Percentiles rank a stretch among this genome's conserved stretches.
Conservation (phyloP, 1,139 yeast species). For the Blastobotrys petasosporus region DNA sequence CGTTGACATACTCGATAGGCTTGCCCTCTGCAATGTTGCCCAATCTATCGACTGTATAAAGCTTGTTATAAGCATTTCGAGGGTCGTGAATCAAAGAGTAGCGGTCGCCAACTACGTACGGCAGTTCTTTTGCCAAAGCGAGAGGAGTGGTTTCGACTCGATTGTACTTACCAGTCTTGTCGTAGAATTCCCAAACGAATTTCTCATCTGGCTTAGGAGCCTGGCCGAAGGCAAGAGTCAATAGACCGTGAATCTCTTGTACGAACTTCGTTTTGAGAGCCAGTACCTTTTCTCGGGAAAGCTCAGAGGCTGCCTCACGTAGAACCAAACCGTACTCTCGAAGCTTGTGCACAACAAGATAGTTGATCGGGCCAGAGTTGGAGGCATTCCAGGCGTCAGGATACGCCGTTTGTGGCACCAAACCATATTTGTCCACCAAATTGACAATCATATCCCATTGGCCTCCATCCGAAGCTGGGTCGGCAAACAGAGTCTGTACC, state of each 20-base stretch:
- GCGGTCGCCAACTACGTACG: slow-evolving; percentile 42
- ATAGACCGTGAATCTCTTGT: slow-evolving; percentile 47
- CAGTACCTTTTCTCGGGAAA: slow-evolving; percentile 30
- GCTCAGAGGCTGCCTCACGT: slow-evolving; percentile 35
- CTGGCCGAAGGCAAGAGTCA: slow-evolving; percentile 52
- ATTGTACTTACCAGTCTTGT: slow-evolving; percentile 49
- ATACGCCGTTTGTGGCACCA: slow-evolving; percentile 53
- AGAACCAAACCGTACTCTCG: slow-evolving; percentile 56
- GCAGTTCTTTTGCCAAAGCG: slow-evolving; percentile 46
- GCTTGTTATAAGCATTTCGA: slow-evolving; percentile 46
- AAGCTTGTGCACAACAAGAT: slow-evolving; percentile 50
- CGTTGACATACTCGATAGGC: slow-evolving; percentile 57
- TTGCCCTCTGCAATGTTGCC: slow-evolving; percentile 58
- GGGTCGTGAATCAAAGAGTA: slow-evolving; percentile 63
- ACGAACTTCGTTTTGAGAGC: slow-evolving; percentile 45
- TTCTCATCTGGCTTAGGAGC: slow-evolving; percentile 55
- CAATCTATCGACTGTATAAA: slow-evolving; percentile 58
- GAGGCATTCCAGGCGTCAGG: slow-evolving; percentile 58
- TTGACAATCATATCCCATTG: slow-evolving; percentile 70
- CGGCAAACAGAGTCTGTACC: slow-evolving; percentile 42
- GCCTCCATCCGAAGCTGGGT: slow-evolving; percentile 63
- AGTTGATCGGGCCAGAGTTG: slow-evolving; percentile 45
- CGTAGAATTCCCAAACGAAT: slow-evolving; percentile 56
- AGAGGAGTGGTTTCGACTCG: slow-evolving; percentile 45
- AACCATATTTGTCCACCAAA: slow-evolving; percentile 54